phyloP scores from a whole-genome alignment of 2,329 filamentous ascomycete genomes.

The Nakataea oryzae region DNA sequence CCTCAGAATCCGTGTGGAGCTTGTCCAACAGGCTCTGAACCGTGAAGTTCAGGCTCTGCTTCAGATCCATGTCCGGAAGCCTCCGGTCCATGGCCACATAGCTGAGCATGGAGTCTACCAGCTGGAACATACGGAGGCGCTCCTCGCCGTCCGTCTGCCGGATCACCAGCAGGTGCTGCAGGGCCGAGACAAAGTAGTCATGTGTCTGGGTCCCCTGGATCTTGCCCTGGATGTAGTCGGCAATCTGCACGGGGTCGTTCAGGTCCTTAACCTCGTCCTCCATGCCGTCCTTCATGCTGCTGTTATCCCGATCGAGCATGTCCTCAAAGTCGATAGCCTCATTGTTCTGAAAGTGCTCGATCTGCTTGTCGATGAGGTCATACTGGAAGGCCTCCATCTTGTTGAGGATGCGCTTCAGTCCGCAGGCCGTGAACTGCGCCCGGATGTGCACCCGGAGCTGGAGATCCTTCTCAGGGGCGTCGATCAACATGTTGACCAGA shows the following conservation, averaged over 20 bases:
- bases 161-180: conserved; percentile 91
- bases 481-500: conserved; percentile 92
- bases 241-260: conserved; percentile 85
- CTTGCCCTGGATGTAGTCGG: conserved; percentile 81
- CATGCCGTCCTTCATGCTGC: conserved; percentile 78
- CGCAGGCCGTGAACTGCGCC: conserved; percentile 91
- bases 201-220: conserved; percentile 76
- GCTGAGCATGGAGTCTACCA: conserved; percentile 97
- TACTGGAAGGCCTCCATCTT: conserved; percentile 99
- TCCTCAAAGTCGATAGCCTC: conserved; percentile 98
- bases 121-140: conserved; percentile 87
- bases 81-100: conserved; percentile 98
- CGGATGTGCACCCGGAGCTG: conserved; percentile 89
- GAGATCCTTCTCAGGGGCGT: conserved; percentile 79
- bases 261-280: conserved; percentile 85
- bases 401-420: conserved; percentile 82
- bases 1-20: conserved; percentile 92
- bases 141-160: conserved; percentile 88
- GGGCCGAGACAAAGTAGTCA: conserved; percentile 90
- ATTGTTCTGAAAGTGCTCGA: conserved; percentile 85
- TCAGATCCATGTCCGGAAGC: conserved; percentile 92
- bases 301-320: conserved; percentile 82
- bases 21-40: conserved; percentile 93
- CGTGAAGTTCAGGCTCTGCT: conserved; percentile 94
- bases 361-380: conserved; percentile 95